Conservation (phyloP, 257 asterid genomes). For the Solanum chaucha region DNA sequence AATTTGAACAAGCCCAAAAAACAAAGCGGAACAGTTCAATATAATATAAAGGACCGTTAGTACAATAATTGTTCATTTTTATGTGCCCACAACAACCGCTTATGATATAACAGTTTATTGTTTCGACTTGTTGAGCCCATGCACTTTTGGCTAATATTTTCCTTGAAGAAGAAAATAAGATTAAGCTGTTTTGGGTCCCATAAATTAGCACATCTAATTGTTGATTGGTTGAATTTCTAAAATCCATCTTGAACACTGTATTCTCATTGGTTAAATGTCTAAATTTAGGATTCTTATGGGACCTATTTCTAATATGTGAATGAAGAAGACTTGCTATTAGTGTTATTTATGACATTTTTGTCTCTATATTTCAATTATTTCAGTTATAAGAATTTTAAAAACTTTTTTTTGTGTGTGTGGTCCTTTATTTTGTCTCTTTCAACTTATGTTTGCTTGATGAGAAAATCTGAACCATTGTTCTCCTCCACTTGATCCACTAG, state of each 20-base stretch:
- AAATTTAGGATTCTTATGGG: conserved; percentile 40
- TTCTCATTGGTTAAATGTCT: conserved; percentile 33
- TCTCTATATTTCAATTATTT: conserved; percentile 28
- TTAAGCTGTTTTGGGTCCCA: conserved; percentile 17
- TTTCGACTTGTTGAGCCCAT: neutral
- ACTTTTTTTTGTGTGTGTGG: conserved; percentile 14
- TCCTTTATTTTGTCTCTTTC: conserved; percentile 25
- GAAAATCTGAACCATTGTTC: conserved; percentile 4
- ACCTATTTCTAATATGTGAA: neutral
- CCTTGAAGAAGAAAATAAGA: neutral
- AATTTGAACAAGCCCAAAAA: neutral
- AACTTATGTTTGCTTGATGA: neutral
- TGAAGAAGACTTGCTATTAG: conserved; percentile 14
- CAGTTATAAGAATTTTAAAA: neutral
- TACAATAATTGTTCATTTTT: neutral
- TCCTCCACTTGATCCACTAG: conserved; percentile 19
- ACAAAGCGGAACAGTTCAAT: neutral
- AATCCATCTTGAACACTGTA: conserved; percentile 24
- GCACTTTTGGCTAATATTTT: conserved; percentile 12
- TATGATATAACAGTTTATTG: neutral
- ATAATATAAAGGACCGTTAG: neutral
- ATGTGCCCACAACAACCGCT: neutral
- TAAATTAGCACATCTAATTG: conserved; percentile 8
- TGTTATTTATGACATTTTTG: conserved; percentile 7
- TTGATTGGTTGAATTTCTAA: conserved; percentile 33